phyloP scores from a whole-genome alignment of 2,329 filamentous ascomycete species.

The Aureobasidium zeae region DNA sequence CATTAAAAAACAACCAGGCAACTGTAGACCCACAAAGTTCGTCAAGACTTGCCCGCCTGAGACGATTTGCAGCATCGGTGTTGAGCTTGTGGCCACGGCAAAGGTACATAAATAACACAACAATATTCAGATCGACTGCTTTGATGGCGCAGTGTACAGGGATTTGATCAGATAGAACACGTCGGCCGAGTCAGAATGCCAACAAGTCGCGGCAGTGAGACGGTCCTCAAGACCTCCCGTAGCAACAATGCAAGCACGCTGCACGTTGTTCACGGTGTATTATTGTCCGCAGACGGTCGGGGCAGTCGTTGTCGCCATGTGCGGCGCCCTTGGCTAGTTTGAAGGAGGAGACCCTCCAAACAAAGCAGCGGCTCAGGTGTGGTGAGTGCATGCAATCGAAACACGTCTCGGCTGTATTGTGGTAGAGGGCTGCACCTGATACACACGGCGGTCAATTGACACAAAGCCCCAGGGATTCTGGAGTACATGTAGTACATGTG shows the following conservation, averaged over 20 bases:
- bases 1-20: too few species aligned
- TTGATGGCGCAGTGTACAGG: slow-evolving; percentile 3
- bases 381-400: too few species aligned
- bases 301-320: slow-evolving; percentile 3
- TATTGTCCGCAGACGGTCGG: not conserved
- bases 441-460: slow-evolving; percentile 4
- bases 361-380: too few species aligned
- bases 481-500: not conserved
- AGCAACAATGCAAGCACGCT: slow-evolving; percentile 10
- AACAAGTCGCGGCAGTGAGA: slow-evolving; percentile 3
- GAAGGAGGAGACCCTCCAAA: slow-evolving; percentile 1
- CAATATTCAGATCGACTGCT: slow-evolving; percentile 1
- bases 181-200: slow-evolving; percentile 12
- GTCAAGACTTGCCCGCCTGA: too few species aligned
- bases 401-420: too few species aligned
- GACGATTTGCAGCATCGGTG: too few species aligned
- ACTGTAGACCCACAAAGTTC: too few species aligned
- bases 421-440: slow-evolving; percentile 12
- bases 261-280: slow-evolving; percentile 5
- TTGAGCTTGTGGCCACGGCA: too few species aligned
- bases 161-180: too few species aligned
- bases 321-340: slow-evolving; percentile 1
- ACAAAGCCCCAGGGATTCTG: not conserved
- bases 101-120: too few species aligned
- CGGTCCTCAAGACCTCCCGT: not conserved